These are phyloP conservation scores for Taphrina betulina DNA, from an alignment of 1,139 yeast genomes.

Conservation along the genomic window DNA sequence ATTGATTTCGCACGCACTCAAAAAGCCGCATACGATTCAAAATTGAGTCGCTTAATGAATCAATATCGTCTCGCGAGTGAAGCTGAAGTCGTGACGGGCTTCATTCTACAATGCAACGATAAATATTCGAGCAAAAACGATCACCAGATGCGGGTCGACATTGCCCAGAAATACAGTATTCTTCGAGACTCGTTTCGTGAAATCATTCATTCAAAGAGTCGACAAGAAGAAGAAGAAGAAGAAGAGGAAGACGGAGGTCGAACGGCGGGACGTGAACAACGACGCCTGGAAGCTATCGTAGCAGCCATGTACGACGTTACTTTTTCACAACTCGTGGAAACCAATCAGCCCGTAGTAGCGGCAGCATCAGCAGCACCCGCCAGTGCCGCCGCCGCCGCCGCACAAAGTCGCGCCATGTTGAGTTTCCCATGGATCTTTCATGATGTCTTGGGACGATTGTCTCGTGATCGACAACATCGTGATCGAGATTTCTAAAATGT, in stretches of 20 bases:
- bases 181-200: not conserved
- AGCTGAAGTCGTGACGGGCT: conserved; percentile 34
- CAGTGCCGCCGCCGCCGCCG: not conserved
- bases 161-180: conserved; percentile 10
- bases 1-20: conserved; percentile 7
- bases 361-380: not conserved
- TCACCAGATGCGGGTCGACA: conserved; percentile 18
- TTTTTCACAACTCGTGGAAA: not conserved
- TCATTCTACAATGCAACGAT: conserved; percentile 20
- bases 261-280: too few relatives aligned
- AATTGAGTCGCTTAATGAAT: conserved; percentile 26
- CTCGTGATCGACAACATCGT: too few relatives aligned
- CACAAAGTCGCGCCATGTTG: not conserved
- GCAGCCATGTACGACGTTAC: conserved; percentile 33
- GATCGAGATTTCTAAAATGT: too few relatives aligned
- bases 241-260: not conserved
- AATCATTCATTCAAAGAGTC: not conserved
- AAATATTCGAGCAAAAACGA: conserved; percentile 17
- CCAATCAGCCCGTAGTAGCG: too few relatives aligned
- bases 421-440: conserved; percentile 16
- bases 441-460: conserved; percentile 18
- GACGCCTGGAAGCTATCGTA: conserved; percentile 22
- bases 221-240: not conserved
- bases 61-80: conserved; percentile 32
- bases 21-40: conserved; percentile 28